Percentiles rank a stretch among this genome's conserved stretches.
phyloP scores from a whole-genome alignment of 2,329 filamentous ascomycete genomes.

The Penicillium sp. region DNA sequence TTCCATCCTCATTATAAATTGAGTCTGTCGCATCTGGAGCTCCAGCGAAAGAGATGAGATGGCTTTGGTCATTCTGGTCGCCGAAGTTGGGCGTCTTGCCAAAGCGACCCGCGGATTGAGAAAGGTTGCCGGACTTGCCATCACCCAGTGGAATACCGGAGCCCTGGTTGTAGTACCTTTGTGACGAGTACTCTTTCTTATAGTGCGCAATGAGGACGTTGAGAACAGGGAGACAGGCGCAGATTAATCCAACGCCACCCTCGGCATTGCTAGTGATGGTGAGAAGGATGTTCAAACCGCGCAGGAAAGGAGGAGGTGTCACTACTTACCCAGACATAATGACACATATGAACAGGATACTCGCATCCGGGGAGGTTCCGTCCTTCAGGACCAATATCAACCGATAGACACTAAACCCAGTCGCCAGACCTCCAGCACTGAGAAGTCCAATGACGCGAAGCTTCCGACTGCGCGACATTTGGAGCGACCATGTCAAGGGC shows the following conservation, averaged over 20 bases:
- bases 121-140: slow-evolving; percentile 26
- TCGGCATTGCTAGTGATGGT: slow-evolving; percentile 39
- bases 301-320: background rate
- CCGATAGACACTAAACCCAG: slow-evolving; percentile 44
- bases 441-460: slow-evolving; percentile 44
- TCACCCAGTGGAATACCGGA: slow-evolving; percentile 36
- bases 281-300: background rate
- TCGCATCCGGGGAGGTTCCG: slow-evolving; percentile 37
- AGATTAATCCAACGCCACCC: slow-evolving; percentile 43
- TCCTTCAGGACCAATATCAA: slow-evolving; percentile 40
- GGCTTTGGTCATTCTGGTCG: slow-evolving; percentile 39
- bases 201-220: slow-evolving; percentile 36
- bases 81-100: slow-evolving; percentile 30
- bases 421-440: slow-evolving; percentile 45
- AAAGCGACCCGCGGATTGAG: slow-evolving; percentile 20
- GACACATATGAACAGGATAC: slow-evolving; percentile 41
- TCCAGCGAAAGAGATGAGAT: slow-evolving; percentile 37
- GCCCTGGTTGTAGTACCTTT: slow-evolving; percentile 34
- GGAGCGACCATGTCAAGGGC: slow-evolving; percentile 45
- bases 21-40: slow-evolving; percentile 23
- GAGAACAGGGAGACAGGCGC: slow-evolving; percentile 42
- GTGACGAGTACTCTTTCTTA: slow-evolving; percentile 33
- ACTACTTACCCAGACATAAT: slow-evolving; percentile 44
- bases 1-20: slow-evolving; percentile 22
- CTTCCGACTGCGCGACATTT: slow-evolving; percentile 43